Base-by-base conservation (phyloP, 768 basidiomycete species). In the Solioccasus polychromus region DNA sequence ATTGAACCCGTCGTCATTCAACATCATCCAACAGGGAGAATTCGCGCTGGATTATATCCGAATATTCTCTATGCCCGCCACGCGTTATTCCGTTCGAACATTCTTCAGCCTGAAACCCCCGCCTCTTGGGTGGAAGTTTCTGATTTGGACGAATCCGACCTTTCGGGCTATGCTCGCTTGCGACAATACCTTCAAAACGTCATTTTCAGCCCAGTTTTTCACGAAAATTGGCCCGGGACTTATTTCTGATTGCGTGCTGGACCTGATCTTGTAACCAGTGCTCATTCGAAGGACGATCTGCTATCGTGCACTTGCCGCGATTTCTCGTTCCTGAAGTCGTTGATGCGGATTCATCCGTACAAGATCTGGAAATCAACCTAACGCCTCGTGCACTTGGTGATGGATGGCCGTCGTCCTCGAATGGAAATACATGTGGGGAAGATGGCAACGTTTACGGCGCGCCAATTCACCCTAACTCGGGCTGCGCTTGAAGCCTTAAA, bases 351-450 rank as follows among this genome's bases (percentile, higher is more conserved):
- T 15, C 18, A 8, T 25, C 47, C 38, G 42, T 22, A 39, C 39
- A 17, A 31, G 19, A 51, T 48, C 20, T 26, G 44, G 48, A 32
- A 45, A 39, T 42, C 47, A 36, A n/a, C n/a, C n/a, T n/a, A n/a
- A 42, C 37, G 60, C 59, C 60, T 62, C 60, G 54, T 62, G 59
- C 24, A 37, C 5, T 23, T 42, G 17, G 20, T 55, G 57, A 62
- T 60, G 51, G 39, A 43, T 53, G 53, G 58, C 48, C 2, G 42
- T 38, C 25, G 15, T 26, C 10, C 58, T 59, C 45, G 31, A 50
- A 52, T 49, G 45, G 58, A 50, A 61, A 48, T 45, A 34, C 19
- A 48, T 38, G 39, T 49, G 49, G 49, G 42, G 43, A 50, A 28
- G 19, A 29, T 50, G 50, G 45, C 34, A 35, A 44, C 25, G 15